Conservation (phyloP, 2,329 filamentous ascomycete species). For the Talaromyces marneffei region DNA sequence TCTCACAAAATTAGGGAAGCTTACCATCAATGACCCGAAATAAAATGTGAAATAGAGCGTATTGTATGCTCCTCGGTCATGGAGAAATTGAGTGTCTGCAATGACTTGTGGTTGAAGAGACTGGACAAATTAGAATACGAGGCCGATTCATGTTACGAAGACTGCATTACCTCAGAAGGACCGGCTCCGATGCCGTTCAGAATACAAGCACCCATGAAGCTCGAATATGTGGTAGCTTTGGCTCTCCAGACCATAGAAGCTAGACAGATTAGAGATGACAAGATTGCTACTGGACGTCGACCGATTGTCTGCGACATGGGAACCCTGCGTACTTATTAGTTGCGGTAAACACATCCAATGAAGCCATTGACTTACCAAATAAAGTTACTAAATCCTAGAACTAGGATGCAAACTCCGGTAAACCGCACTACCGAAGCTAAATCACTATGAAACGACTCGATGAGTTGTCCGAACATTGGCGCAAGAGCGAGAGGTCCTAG, state of each 20-base stretch:
- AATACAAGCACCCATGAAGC: conserved; percentile 59
- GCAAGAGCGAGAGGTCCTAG: conserved; percentile 52
- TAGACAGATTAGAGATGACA: conserved; percentile 49
- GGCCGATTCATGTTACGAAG: no score
- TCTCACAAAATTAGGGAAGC: background rate
- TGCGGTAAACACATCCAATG: background rate
- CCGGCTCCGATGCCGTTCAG: conserved; percentile 10
- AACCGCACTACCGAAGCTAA: conserved; percentile 52
- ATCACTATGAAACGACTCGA: conserved; percentile 50
- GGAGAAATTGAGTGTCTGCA: conserved; percentile 60
- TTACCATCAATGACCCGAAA: conserved; percentile 49
- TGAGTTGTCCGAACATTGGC: conserved; percentile 56
- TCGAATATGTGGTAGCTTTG: conserved; percentile 51
- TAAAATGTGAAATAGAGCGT: conserved; percentile 58
- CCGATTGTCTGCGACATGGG: conserved; percentile 52
- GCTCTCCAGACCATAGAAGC: conserved; percentile 55
- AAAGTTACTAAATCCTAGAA: conserved; percentile 56
- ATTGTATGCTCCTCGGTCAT: conserved; percentile 59
- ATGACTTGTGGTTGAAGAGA: conserved; percentile 41
- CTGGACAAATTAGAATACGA: background rate
- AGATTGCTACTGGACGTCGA: conserved; percentile 49
- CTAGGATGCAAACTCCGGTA: conserved; percentile 52
- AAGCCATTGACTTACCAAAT: conserved; percentile 43
- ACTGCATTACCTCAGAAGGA: conserved; percentile 26
- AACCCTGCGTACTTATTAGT: conserved; percentile 36